Base-by-base conservation (phyloP, 1,139 yeast species). In the Sugiyamaella xylanicola region DNA sequence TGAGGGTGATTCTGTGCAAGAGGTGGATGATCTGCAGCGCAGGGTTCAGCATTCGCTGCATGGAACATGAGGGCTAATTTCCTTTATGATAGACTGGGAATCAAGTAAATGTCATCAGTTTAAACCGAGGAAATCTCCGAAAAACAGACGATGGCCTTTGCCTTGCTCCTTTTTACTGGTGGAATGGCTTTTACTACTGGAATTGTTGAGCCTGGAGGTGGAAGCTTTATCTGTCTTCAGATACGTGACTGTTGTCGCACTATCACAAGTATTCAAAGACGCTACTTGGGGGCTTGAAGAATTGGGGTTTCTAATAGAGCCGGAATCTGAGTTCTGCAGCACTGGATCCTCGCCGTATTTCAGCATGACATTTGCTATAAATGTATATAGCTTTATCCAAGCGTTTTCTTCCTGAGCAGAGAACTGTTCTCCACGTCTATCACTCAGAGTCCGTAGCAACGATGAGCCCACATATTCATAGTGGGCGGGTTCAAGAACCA, bases 391-490 rank as follows among this genome's bases (percentile, higher is more conserved):
- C 58, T 86, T 84, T 61, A 87, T 84, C 96, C 96, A 88, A 55
- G 87, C 82, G 58, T 84, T 79, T 57, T 76, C 81, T 39, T 80
- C 70, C 59, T 79, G 82, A 13, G 78, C 65, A 36, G 83, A 75
- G 54, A 81, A 77, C 42, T 72, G 71, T 13, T 72, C 71, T 5
- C 81, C 80, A 52, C 78, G 85, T 63, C 95, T 72, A 69, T 87
- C 93, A 63, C 82, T 81, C 64, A 88, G 83, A 0, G 96, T 88
- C 62, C 81, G 81, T 56, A 88, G 76, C 53, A 89, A 75, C 0
- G 95, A 95, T 59, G 83, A 83, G 1, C 96, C 96, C 86, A 89
- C 86, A 47, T 85, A 72, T 68, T 86, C 89, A 66, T 85, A 88
- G 68, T 85, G 86, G 7, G 79, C 78, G 0, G 89, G 83, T 61